Percentiles rank a stretch among this genome's conserved stretches.
These are phyloP conservation scores for Cordyceps militaris DNA, from an alignment of 2,329 filamentous ascomycete species.

Conservation along the genomic window DNA sequence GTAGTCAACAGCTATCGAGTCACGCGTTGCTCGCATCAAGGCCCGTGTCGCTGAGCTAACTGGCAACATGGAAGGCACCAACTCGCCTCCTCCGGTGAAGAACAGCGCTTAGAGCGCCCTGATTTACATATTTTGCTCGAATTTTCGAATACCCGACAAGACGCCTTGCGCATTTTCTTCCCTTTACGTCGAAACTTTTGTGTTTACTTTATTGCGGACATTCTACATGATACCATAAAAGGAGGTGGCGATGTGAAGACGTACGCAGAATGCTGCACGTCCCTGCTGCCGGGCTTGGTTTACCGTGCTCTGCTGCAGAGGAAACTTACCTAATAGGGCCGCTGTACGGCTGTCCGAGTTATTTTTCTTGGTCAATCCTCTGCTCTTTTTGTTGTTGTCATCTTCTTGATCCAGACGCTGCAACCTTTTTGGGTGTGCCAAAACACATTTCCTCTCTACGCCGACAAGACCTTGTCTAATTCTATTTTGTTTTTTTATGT, in stretches of 20 bases:
- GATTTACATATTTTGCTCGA: not conserved
- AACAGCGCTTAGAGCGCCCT: not conserved
- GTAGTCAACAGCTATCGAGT: constrained; percentile 70
- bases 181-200: constrained; percentile 2
- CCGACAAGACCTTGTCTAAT: constrained; percentile 1
- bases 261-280: not conserved
- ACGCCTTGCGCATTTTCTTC: not conserved
- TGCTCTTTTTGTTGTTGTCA: not conserved
- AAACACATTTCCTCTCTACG: not conserved
- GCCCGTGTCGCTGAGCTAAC: constrained; percentile 93
- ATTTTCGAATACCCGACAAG: constrained; percentile 7
- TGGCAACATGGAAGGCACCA: constrained; percentile 63
- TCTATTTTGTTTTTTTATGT: not conserved
- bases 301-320: not conserved
- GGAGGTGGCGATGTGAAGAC: constrained; percentile 2
- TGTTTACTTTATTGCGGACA: constrained; percentile 13
- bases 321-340: constrained; percentile 2
- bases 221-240: constrained; percentile 23
- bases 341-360: not conserved
- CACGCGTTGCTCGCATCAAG: constrained; percentile 94
- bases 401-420: not conserved
- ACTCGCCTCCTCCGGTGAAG: constrained; percentile 25
- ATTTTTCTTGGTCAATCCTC: not conserved
- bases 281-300: not conserved
- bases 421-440: not conserved